Evolutionary conservation across 257 asterid species (phyloP), one percentile per base, ranked within the genome.

Genomic region (Cruciata laevipes): DNA sequence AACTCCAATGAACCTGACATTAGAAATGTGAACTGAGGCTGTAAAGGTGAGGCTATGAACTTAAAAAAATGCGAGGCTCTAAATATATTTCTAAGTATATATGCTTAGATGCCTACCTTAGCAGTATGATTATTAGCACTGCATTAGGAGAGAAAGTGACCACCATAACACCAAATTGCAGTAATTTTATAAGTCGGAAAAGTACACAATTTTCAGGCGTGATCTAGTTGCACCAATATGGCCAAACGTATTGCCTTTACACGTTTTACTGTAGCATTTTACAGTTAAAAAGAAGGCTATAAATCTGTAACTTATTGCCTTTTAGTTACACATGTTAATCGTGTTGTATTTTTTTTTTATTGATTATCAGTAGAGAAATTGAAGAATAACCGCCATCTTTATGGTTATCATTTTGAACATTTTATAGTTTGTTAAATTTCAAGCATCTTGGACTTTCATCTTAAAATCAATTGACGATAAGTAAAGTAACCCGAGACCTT

Each of bases 271-370:
- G n/a, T n/a, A n/a, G n/a, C n/a, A n/a, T n/a, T n/a, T n/a, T n/a
- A n/a, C n/a, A 47, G 20, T 14, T 14, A 17, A 6, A 47, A 47
- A n/a, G n/a, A n/a, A 47, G 55, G 55, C 55, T 47, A 47, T 2
- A 42, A 42, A 17, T 7, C n/a, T 17, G n/a, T 14, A 47, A 16
- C 51, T 13, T 47, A 47, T 47, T 47, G 55, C 20, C 55, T 47
- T 47, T 47, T n/a, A n/a, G n/a, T n/a, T 16, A 14, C 16, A 62
- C 53, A 83, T 75, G 17, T 77, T 44, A 4, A 42, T 7, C 2
- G 33, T 42, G 42, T 76, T 83, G 77, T 80, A n/a, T n/a, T n/a
- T n/a, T n/a, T n/a, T 74, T 23, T 67, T 42, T 42, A 4, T 12
- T 10, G 42, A 37, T 37, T 37, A 37, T 37, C 11, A 7, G 3